These are phyloP conservation scores for Tolypocladium album DNA, from an alignment of 2,329 filamentous ascomycete species.

Conservation along the genomic window DNA sequence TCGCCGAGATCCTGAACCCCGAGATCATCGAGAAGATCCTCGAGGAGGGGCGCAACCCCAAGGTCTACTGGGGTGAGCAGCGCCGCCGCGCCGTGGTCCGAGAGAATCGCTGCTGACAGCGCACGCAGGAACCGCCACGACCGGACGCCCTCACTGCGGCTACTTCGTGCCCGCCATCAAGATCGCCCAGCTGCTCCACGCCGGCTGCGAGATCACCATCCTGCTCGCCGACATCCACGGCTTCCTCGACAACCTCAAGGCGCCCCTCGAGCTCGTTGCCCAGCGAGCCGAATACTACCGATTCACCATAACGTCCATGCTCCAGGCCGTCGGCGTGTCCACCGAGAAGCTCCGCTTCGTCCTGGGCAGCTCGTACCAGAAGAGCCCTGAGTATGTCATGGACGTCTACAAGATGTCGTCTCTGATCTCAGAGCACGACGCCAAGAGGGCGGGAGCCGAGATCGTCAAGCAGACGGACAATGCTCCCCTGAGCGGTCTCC, in stretches of 20 bases:
- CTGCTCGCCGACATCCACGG: slow-evolving; percentile 68
- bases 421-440: slow-evolving; percentile 65
- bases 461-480: slow-evolving; percentile 87
- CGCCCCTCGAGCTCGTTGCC: slow-evolving; percentile 78
- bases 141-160: slow-evolving; percentile 78
- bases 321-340: slow-evolving; percentile 68
- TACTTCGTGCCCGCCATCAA: slow-evolving; percentile 87
- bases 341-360: slow-evolving; percentile 75
- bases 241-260: slow-evolving; percentile 76
- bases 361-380: slow-evolving; percentile 75
- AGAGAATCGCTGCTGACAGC: background rate
- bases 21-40: slow-evolving; percentile 71
- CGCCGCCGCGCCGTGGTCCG: background rate
- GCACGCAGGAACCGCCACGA: slow-evolving; percentile 59
- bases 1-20: slow-evolving; percentile 72
- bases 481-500: slow-evolving; percentile 46
- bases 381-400: slow-evolving; percentile 65
- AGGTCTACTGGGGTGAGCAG: slow-evolving; percentile 69
- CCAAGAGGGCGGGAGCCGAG: slow-evolving; percentile 84
- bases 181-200: slow-evolving; percentile 75
- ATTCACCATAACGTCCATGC: slow-evolving; percentile 60
- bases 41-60: slow-evolving; percentile 58
- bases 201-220: slow-evolving; percentile 73
- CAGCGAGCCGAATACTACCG: slow-evolving; percentile 78
- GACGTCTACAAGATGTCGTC: slow-evolving; percentile 71